These are phyloP conservation scores for Pseudozyma tsukubaensis DNA, from an alignment of 1,284 basidiomycete species.

Conservation along the genomic window DNA sequence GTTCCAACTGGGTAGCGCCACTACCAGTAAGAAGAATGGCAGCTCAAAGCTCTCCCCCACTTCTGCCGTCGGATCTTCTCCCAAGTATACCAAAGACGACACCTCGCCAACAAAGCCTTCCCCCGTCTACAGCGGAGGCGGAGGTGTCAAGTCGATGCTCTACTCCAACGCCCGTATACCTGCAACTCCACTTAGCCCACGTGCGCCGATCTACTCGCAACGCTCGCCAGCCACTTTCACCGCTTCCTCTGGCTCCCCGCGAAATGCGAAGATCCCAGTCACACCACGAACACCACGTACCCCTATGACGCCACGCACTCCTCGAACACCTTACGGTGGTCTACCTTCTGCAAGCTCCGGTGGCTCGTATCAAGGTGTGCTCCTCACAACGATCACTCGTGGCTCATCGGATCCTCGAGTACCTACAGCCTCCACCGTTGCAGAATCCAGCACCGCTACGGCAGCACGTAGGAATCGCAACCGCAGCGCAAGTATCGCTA, in stretches of 20 bases:
- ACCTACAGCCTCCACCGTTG: background rate
- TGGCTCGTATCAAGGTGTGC: constrained; percentile 29
- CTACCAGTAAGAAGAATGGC: too few species aligned
- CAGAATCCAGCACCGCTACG: background rate
- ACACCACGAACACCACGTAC: constrained; percentile 1
- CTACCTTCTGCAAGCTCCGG: constrained; percentile 5
- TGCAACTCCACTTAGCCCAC: constrained; percentile 16
- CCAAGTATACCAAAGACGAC: background rate
- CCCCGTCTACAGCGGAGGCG: constrained; percentile 18
- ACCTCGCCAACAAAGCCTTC: constrained; percentile 27
- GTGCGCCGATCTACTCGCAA: background rate
- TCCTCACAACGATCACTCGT: constrained; percentile 34
- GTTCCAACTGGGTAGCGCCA: constrained; percentile 10
- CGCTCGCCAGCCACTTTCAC: constrained; percentile 4
- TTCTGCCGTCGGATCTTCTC: background rate
- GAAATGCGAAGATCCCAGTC: background rate
- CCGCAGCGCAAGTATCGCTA: constrained; percentile 26
- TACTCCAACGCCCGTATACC: constrained; percentile 12
- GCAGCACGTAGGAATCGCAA: constrained; percentile 4
- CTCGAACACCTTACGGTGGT: background rate
- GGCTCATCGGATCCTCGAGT: constrained; percentile 4
- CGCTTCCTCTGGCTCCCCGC: background rate
- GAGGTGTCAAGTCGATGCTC: constrained; percentile 30
- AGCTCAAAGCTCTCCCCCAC: too few species aligned
- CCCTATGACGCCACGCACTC: constrained; percentile 8